These are phyloP conservation scores for Pythium myriotylum DNA, from an alignment of 352 stramenopile species.

Conservation along the genomic window DNA sequence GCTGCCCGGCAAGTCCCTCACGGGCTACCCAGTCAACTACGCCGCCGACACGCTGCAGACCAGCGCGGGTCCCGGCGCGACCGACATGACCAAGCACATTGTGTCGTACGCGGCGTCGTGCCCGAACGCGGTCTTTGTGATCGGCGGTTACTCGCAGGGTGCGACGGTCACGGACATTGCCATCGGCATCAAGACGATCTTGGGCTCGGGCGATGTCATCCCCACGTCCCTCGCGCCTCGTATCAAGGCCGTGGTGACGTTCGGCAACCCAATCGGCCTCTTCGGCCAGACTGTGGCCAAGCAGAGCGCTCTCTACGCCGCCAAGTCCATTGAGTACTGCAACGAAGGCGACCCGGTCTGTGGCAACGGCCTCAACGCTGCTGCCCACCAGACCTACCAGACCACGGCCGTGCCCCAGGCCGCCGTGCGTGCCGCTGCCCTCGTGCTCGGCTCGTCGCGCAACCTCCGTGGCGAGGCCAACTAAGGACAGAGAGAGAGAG, in stretches of 20 bases:
- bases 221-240: constrained; percentile 23
- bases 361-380: background rate
- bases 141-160: constrained; percentile 23
- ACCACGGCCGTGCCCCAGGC: constrained; percentile 4
- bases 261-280: constrained; percentile 7
- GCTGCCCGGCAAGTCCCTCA: constrained; percentile 32
- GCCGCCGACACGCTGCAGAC: constrained; percentile 25
- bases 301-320: background rate
- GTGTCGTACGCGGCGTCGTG: constrained; percentile 29
- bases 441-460: background rate
- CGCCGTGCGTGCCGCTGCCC: background rate
- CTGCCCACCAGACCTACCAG: constrained; percentile 12
- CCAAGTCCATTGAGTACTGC: constrained; percentile 22
- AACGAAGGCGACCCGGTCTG: constrained; percentile 20
- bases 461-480: background rate
- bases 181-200: constrained; percentile 30
- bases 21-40: constrained; percentile 37
- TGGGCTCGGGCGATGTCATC: constrained; percentile 23
- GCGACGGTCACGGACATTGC: constrained; percentile 31
- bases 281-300: background rate
- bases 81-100: constrained; percentile 40
- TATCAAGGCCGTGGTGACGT: constrained; percentile 38
- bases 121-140: constrained; percentile 19
- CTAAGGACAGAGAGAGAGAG: background rate
- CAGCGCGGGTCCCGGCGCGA: constrained; percentile 29